Evolutionary conservation across 192 early-diverging fungal genomes (phyloP), one percentile per base, ranked within the genome.

Genomic region (Podila minutissima): DNA sequence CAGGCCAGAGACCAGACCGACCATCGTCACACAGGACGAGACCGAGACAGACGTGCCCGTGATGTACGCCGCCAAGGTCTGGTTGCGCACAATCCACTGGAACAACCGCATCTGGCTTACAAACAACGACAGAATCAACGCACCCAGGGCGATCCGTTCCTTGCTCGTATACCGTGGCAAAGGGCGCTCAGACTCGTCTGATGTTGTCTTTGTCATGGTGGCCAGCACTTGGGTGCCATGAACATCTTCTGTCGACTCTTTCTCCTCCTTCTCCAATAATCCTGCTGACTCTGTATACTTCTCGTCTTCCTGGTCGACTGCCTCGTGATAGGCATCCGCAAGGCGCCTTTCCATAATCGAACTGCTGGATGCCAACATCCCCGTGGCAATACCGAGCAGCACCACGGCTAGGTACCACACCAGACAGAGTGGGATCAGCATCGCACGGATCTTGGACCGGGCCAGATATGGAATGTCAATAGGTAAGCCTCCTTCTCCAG

Each of bases 281-380:
- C 22, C 22, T 55, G 53, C 1, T 26, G 24, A 26, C 22, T 55
- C 20, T 22, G 11, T 28, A 17, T 20, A 4, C 10, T 20, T 2
- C 10, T 20, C 63, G 15, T 67, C 65, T 37, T 59, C 32, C 22
- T 60, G n/a, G 11, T 24, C 67, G 46, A 33, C 33, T 6, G 66
- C 50, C 7, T 64, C 49, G 4, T 64, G 19, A 41, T 61, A 68
- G 2, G 51, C 64, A 1, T 31, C 2, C 2, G 53, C 33, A 19
- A 79, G 60, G 5, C 66, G 64, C 2, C 32, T 58, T 59, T 79
- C 76, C 66, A 79, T 24, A n/a, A 57, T 12, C 51, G 59, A 64
- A 59, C 70, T 72, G 28, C 70, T 64, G 12, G 66, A 51, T 20
- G 70, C 64, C 76, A 79, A 51, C 5, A 79, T 29, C n/a, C 76